Base-by-base conservation (phyloP, 257 asterid species). In the Linaria vulgaris region DNA sequence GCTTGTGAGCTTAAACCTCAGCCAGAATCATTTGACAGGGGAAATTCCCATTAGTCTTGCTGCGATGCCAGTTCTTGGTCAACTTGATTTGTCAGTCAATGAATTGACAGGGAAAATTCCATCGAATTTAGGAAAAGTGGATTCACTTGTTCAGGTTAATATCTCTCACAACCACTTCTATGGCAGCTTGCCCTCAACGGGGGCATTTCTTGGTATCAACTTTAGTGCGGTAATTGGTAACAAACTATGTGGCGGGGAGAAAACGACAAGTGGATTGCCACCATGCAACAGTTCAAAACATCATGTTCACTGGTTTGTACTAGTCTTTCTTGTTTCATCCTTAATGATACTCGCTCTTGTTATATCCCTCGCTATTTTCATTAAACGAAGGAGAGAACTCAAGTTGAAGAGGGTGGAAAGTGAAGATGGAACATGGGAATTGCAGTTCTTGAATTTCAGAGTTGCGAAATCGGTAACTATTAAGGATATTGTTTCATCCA, bases 61-160 rank as follows among this genome's bases (percentile, higher is more conserved):
- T 0, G 68, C 73, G 67, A 76, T 90, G 86, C 91, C 86, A 3
- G 95, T 85, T 59, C 95, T 90, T 58, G 88, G 97, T 1, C 79
- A 67, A 73, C 95, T 90, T 20, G 97, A 90, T 69, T 64, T 90
- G 60, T 85, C 96, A 3, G 72, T 48, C 44, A 90, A 90, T 50
- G 80, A 65, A 13, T 62, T 90, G 24, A 74, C 84, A 0, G 97
- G 97, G 0, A 51, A 69, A 69, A 79, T 90, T 23, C 96, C 96
- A 0, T 17, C 71, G 5, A 70, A 78, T 49, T 68, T 90, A 34
- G 97, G 97, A 0, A 60, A 63, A 25, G 80, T 82, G 1, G 86
- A 81, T 22, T 90, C 97, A 1, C 95, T 88, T 12, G 94, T 84
- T 54, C 76, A 78, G 47, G 82, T 90, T 0, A 90, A 90, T 44